Evolutionary conservation across 495 filamentous ascomycete species (phyloP).

Genomic region (Hypoxylon cercidicola): DNA sequence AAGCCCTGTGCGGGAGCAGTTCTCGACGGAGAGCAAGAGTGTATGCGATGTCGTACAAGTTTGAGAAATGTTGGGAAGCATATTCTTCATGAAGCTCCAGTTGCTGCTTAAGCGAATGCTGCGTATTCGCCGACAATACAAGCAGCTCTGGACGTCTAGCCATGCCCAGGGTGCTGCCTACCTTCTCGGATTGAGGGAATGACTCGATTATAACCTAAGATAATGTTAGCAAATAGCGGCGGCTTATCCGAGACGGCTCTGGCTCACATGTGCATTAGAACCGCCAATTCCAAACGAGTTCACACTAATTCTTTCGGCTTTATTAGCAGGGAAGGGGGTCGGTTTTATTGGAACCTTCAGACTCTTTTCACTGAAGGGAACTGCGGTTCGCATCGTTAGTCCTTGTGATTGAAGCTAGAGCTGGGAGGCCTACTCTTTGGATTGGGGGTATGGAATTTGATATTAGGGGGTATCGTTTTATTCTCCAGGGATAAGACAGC

Average conservation of each 20-base stretch:
- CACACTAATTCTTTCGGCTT: slow-evolving; percentile 47
- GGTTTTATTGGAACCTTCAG: slow-evolving; percentile 40
- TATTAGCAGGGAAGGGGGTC: slow-evolving; percentile 34
- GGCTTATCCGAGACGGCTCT: background rate
- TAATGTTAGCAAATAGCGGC: background rate
- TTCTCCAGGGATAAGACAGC: slow-evolving; percentile 60
- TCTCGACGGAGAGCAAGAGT: slow-evolving; percentile 48
- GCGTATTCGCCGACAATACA: slow-evolving; percentile 37
- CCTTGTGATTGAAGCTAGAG: background rate
- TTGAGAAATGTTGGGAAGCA: slow-evolving; percentile 16
- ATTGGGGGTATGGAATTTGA: slow-evolving; percentile 46
- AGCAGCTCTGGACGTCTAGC: slow-evolving; percentile 33
- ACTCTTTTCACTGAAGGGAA: slow-evolving; percentile 38
- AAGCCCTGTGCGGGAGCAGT: slow-evolving; percentile 43
- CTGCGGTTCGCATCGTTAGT: slow-evolving; percentile 25
- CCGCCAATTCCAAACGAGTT: slow-evolving; percentile 64
- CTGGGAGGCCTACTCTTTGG: slow-evolving; percentile 41
- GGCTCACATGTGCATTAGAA: slow-evolving; percentile 57
- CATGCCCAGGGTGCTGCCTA: background rate
- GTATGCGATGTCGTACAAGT: slow-evolving; percentile 40
- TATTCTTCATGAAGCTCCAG: slow-evolving; percentile 28
- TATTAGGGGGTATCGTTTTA: slow-evolving; percentile 50
- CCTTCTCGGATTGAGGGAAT: slow-evolving; percentile 3
- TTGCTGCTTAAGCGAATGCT: slow-evolving; percentile 32
- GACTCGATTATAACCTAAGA: slow-evolving; percentile 50